Evolutionary conservation across 2,329 filamentous ascomycete species (phyloP), one percentile per base, ranked within the genome.

Genomic region (Gnomoniopsis smithogilvyi): DNA sequence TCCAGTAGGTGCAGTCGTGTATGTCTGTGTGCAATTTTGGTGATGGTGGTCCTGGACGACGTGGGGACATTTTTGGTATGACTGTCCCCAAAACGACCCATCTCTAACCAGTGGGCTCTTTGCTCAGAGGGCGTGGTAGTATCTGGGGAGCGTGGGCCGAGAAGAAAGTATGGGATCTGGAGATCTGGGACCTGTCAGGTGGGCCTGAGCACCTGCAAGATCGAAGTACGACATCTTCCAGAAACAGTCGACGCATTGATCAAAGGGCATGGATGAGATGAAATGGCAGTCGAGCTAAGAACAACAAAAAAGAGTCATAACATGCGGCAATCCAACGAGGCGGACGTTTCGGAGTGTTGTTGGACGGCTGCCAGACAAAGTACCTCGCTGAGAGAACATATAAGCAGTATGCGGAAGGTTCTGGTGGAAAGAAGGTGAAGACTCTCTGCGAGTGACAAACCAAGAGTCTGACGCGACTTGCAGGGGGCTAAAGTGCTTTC

Each of bases 401-500:
- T 55, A 56, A 46, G 30, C 6, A 11, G 19, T 24, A 33, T 17
- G 21, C 22, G 34, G 30, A 21, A 34, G n/a, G 14, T 48, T 10
- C 43, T 41, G 54, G 52, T 55, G 19, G 36, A 34, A 26, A 26
- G 34, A 36, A 48, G 59, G 67, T 63, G 65, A 60, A 62, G 54
- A 47, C 45, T 54, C 59, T 64, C 65, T 51, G 21, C 41, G 24
- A 50, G 60, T 51, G 60, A 63, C 65, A 36, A 47, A 34, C 11
- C 10, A 7, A 47, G 49, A 56, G 45, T 57, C 58, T 61, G 64
- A 65, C 66, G 64, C 64, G 67, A 54, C 56, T 47, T 19, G 54
- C 66, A 68, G 66, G 66, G 66, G 62, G 60, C 22, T 65, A 60
- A 67, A 69, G 66, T 68, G 66, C 38, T 30, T 62, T 51, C 21